These are phyloP conservation scores for Lentinula detonsa DNA, from an alignment of 768 basidiomycete genomes.

Conservation along the genomic window DNA sequence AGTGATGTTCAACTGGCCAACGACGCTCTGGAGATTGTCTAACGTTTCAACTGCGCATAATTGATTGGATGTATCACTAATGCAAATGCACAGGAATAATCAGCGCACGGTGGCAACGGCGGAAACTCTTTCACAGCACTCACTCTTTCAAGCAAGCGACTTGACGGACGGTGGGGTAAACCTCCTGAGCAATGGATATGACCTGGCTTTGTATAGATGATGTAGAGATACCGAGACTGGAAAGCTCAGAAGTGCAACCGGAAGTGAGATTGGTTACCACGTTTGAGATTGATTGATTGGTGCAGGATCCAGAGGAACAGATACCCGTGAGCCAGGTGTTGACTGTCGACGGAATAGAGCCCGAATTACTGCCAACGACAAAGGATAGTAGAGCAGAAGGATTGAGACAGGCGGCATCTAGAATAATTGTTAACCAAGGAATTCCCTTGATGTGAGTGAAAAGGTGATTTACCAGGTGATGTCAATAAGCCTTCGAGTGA, in stretches of 20 bases:
- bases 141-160: slow-evolving; percentile 54
- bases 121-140: slow-evolving; percentile 14
- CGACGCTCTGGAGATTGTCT: slow-evolving; percentile 34
- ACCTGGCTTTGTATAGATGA: slow-evolving; percentile 19
- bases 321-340: slow-evolving; percentile 45
- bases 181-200: slow-evolving; percentile 26
- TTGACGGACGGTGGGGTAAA: slow-evolving; percentile 43
- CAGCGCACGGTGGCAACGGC: neutral
- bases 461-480: slow-evolving; percentile 8
- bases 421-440: neutral
- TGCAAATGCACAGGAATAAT: neutral
- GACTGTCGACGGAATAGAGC: slow-evolving; percentile 33
- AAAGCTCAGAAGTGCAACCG: slow-evolving; percentile 39
- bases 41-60: slow-evolving; percentile 52
- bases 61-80: slow-evolving; percentile 26
- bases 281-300: slow-evolving; percentile 39
- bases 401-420: slow-evolving; percentile 34
- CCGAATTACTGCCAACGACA: slow-evolving; percentile 15
- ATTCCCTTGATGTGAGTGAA: too few species aligned
- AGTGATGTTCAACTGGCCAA: slow-evolving; percentile 22
- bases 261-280: slow-evolving; percentile 38
- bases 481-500: slow-evolving; percentile 12
- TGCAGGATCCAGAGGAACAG: slow-evolving; percentile 43
- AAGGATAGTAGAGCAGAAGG: slow-evolving; percentile 24
- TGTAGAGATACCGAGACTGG: slow-evolving; percentile 13